Evolutionary conservation across 495 filamentous ascomycete species (phyloP), one percentile per base, ranked within the genome.

Genomic region (Neurospora sp.): DNA sequence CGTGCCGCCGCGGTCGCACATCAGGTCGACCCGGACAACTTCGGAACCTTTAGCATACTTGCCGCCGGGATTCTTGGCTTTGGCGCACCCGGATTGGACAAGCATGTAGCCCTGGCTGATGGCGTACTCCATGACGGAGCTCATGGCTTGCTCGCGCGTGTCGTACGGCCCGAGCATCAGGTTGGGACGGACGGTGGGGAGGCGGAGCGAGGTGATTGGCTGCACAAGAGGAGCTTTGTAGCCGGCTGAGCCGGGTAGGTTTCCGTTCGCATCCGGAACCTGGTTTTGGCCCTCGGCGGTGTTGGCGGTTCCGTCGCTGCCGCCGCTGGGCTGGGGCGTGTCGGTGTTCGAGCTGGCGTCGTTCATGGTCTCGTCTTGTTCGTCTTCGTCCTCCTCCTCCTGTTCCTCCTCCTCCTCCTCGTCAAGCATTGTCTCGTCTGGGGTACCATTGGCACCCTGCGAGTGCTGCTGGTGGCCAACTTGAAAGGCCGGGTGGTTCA

Each of bases 91-190:
- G 11, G 73, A 40, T 40, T 74, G 72, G 3, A 80, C 74, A 3
- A 80, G 74, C 59, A 77, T 73, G 76, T 78, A 80, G 4, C 78
- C 78, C 66, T 80, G 78, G 14, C 68, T 66, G 27, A 80, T 75
- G 71, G 76, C 77, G 69, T 80, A 80, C 66, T 79, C 73, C 37
- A 75, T 74, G 3, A 73, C 77, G 2, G 75, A 72, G 35, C 46
- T 71, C 14, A 69, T 40, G 35, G 69, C 71, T 22, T 73, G 68
- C 35, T 79, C 77, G 9, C 71, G 73, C 0, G 72, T 72, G 22
- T 79, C 77, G 61, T 80, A 79, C 10, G 78, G 78, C 0, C 78
- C 78, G 1, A 80, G 73, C 37, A 75, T 48, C 12, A 80, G 75
- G 20, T 72, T 79, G 0, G 76, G 78, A 3, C 76, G 73, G 3